A percentile compares a stretch with the other conserved stretches of the same genome.
Conservation (phyloP, 1,284 basidiomycete species). For the Trametes pubescens region DNA sequence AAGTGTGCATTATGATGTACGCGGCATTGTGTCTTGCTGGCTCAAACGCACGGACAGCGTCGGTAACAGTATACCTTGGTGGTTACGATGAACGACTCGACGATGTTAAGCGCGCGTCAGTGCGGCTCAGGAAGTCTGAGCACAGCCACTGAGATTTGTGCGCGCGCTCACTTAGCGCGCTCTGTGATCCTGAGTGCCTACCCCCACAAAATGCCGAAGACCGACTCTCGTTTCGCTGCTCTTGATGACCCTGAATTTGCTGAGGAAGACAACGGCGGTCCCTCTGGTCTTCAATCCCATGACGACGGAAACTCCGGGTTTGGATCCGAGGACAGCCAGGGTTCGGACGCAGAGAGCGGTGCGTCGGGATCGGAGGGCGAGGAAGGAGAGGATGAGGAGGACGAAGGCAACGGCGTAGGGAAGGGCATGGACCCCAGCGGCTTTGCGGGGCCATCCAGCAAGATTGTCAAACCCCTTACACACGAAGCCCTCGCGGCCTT, state of each 20-base stretch:
- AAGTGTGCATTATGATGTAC: too few relatives aligned
- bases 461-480: constrained; percentile 74
- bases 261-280: constrained; percentile 17
- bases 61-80: too few relatives aligned
- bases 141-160: constrained; percentile 27
- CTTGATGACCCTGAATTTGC: constrained; percentile 37
- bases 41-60: too few relatives aligned
- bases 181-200: constrained; percentile 6
- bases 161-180: constrained; percentile 15
- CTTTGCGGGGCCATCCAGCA: constrained; percentile 61
- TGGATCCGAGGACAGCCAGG: constrained; percentile 18
- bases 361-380: constrained; percentile 39
- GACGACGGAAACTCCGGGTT: background rate
- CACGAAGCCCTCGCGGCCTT: constrained; percentile 76
- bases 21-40: too few relatives aligned
- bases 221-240: constrained; percentile 39
- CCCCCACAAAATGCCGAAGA: constrained; percentile 19
- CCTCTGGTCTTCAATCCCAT: constrained; percentile 17
- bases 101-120: background rate
- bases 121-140: background rate
- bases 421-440: constrained; percentile 65
- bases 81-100: too few relatives aligned
- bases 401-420: constrained; percentile 28
- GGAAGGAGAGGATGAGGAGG: constrained; percentile 38
- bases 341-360: constrained; percentile 38